Base-by-base conservation (phyloP, 2,329 filamentous ascomycete genomes). In the Fusarium sp. region DNA sequence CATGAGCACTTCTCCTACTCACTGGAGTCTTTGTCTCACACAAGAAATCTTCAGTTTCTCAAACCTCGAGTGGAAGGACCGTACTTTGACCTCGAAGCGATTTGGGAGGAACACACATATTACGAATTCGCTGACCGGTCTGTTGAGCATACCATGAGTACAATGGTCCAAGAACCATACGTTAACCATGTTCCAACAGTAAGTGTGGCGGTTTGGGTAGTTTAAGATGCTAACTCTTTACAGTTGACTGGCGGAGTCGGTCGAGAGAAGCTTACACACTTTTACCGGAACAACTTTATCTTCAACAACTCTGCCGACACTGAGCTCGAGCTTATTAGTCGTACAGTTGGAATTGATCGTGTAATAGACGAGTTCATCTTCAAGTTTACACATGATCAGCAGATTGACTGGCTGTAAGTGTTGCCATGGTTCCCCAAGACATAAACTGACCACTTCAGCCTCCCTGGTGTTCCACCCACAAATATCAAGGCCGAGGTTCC, bases 161-260 rank as follows among this genome's bases (percentile, higher is more conserved):
- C 93, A 0, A 95, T 95, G 93, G 92, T 95, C 2, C 86, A 91
- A 57, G 90, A 94, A 80, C 93, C 93, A 2, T 95, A 95, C 77
- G 93, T 95, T 1, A 95, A 95, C 78, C 92, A 95, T 78, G 86
- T 95, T 2, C 91, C 93, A 0, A 94, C 92, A 0, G 86, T 91
- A 77, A 84, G 87, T 76, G 20, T 18, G 6, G 22, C 14, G 25
- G 13, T 1, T 9, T 27, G 14, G 7, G 42, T 25, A 3, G 6
- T 18, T 14, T 36, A 10, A 6, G 16, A 16, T 40, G 27, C n/a
- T 50, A n/a, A 29, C 25, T 5, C 4, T 36, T 0, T 4, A 2
- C 20, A 87, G 84, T 79, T 91, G 70, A 92, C 91, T 0, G 93
- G 93, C 2, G 94, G 93, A 1, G 87, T 95, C 36, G 93, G 93